phyloP scores from a whole-genome alignment of 2,329 filamentous ascomycete genomes.

The Monilinia aucupariae region DNA sequence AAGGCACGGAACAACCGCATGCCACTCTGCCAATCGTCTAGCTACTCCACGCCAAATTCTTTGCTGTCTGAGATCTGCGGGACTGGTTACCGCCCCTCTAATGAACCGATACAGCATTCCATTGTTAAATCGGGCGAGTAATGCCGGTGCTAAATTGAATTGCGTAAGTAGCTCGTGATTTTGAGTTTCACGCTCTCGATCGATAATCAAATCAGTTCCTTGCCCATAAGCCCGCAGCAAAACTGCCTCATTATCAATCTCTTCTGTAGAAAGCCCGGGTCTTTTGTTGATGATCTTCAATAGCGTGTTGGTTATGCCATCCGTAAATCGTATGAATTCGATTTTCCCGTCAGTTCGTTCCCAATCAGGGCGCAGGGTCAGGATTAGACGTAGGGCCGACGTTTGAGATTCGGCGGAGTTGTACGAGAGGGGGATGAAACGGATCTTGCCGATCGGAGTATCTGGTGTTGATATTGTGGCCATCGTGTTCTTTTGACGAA shows the following conservation, averaged over 20 bases:
- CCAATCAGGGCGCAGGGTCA: slow-evolving; percentile 81
- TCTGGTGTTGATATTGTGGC: slow-evolving; percentile 12
- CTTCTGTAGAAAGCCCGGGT: slow-evolving; percentile 64
- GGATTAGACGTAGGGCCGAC: slow-evolving; percentile 73
- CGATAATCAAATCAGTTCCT: slow-evolving; percentile 90
- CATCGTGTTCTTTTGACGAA: slow-evolving; percentile 18
- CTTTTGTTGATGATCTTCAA: slow-evolving; percentile 69
- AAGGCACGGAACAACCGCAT: slow-evolving; percentile 64
- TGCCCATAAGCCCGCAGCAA: slow-evolving; percentile 90
- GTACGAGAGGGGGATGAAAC: slow-evolving; percentile 71
- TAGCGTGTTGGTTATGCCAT: slow-evolving; percentile 95
- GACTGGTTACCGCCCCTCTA: slow-evolving; percentile 70
- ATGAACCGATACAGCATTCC: slow-evolving; percentile 94
- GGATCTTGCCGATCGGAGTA: slow-evolving; percentile 39
- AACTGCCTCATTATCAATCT: slow-evolving; percentile 78
- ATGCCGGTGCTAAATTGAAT: slow-evolving; percentile 73
- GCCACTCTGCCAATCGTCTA: slow-evolving; percentile 83
- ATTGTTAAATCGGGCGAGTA: slow-evolving; percentile 90
- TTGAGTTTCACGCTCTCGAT: slow-evolving; percentile 76
- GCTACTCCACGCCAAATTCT: slow-evolving; percentile 80
- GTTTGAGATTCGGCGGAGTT: slow-evolving; percentile 69
- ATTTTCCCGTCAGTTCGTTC: slow-evolving; percentile 64
- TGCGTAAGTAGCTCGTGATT: slow-evolving; percentile 84
- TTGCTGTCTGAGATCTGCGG: slow-evolving; percentile 71
- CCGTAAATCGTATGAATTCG: slow-evolving; percentile 86